Percentiles rank a stretch among this genome's conserved stretches.
Conservation (phyloP, 2,329 filamentous ascomycete genomes). For the Rutstroemia sp. region DNA sequence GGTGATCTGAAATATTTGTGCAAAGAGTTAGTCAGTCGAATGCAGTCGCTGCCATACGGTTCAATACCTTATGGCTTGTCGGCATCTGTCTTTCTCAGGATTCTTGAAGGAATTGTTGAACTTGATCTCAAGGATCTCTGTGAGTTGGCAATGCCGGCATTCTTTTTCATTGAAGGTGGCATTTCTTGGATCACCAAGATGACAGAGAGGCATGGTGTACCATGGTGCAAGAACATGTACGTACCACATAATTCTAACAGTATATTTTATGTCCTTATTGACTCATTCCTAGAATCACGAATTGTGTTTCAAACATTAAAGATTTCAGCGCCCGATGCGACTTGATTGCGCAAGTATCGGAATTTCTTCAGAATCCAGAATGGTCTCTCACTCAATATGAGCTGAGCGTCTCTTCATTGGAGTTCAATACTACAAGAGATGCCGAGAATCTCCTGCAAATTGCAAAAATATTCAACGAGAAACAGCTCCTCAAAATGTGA, state of each 20-base stretch:
- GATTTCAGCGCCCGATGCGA: not conserved
- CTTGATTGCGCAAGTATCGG: not conserved
- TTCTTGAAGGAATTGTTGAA: not conserved
- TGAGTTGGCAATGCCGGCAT: not conserved
- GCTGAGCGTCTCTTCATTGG: not conserved
- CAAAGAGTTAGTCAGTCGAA: not conserved
- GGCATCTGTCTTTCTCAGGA: not conserved
- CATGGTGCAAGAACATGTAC: not conserved
- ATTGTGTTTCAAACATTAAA: not conserved
- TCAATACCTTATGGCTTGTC: not conserved
- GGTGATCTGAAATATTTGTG: not conserved
- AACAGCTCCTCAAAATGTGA: not conserved
- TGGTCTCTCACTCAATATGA: not conserved
- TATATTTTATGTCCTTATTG: not conserved
- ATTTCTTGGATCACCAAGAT: not conserved
- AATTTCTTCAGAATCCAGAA: not conserved
- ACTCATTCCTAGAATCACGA: not conserved
- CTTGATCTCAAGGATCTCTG: not conserved
- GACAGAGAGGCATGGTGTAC: not conserved
- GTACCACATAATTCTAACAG: not conserved
- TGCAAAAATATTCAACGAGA: not conserved
- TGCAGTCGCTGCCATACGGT: not conserved
- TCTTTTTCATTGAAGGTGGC: not conserved
- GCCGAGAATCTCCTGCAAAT: not conserved
- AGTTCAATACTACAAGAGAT: not conserved